A percentile compares a stretch with the other conserved stretches of the same genome.
Conservation (phyloP, 306 rosid genomes). For the Carpinus viminea region DNA sequence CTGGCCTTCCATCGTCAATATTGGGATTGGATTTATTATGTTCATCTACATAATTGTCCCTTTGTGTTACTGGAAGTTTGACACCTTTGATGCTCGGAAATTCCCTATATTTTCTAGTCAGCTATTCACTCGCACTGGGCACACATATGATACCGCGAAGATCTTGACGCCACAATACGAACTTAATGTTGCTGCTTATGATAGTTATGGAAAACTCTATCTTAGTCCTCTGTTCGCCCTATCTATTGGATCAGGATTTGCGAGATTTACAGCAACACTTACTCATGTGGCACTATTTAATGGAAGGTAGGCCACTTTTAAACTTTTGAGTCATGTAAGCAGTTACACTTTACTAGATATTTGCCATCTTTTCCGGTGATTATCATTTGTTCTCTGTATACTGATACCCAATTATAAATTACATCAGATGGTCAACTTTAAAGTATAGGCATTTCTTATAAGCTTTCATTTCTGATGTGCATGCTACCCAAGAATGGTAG, state of each 20-base stretch:
- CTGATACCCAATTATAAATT: not conserved
- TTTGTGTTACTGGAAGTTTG: slow-evolving; percentile 85
- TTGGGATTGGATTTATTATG: slow-evolving; percentile 86
- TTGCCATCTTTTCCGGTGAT: not conserved
- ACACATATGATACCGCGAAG: slow-evolving; percentile 82
- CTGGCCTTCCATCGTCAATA: slow-evolving; percentile 86
- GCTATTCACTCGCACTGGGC: slow-evolving; percentile 65
- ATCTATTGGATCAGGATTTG: slow-evolving; percentile 93
- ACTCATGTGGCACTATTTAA: slow-evolving; percentile 90
- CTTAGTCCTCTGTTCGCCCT: slow-evolving; percentile 98
- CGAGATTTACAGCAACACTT: slow-evolving; percentile 91
- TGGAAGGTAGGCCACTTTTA: slow-evolving; percentile 62
- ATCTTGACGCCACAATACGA: slow-evolving; percentile 67
- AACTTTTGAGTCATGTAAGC: slow-evolving; percentile 7
- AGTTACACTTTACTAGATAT: not conserved
- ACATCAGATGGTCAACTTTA: not conserved
- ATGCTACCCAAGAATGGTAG: not conserved
- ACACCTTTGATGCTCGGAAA: slow-evolving; percentile 89
- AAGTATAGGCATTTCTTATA: not conserved
- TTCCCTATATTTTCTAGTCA: slow-evolving; percentile 93
- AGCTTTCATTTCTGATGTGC: slow-evolving; percentile 7
- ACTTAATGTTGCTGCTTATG: slow-evolving; percentile 69
- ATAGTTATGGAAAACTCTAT: slow-evolving; percentile 82
- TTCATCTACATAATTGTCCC: slow-evolving; percentile 90
- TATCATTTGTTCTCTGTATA: not conserved